phyloP scores from a whole-genome alignment of 2,329 filamentous ascomycete genomes.

The Dactylellina cionopaga region DNA sequence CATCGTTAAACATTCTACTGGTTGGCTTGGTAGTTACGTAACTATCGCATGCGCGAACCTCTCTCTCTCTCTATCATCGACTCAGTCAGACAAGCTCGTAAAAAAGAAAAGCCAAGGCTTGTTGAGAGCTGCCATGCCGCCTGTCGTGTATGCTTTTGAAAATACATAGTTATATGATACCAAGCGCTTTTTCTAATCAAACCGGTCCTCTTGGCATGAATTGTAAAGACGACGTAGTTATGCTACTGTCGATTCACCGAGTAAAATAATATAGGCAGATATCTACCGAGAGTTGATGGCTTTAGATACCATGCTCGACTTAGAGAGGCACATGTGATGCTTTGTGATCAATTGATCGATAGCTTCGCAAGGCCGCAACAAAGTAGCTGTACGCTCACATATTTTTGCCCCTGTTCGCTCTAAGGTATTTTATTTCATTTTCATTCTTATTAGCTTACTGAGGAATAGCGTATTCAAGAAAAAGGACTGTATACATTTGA shows the following conservation, averaged over 20 bases:
- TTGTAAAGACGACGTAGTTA: background rate
- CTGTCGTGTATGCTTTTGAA: background rate
- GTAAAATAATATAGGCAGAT: background rate
- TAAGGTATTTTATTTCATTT: background rate
- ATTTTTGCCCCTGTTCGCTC: background rate
- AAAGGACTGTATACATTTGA: background rate
- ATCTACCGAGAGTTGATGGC: background rate
- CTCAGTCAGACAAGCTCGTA: background rate
- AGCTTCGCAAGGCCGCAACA: background rate
- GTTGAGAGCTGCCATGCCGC: background rate
- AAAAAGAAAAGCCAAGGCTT: background rate
- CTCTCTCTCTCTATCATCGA: too few relatives aligned
- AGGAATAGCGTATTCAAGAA: background rate
- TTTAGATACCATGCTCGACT: background rate
- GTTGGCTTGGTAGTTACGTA: background rate
- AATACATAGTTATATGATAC: background rate
- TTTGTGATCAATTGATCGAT: background rate
- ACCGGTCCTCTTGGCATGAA: background rate
- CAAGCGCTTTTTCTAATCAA: background rate
- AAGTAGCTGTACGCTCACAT: too few relatives aligned
- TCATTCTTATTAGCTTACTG: background rate
- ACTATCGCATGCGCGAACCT: background rate
- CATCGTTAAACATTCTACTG: background rate
- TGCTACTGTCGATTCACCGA: background rate
- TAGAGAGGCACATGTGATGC: background rate